Evolutionary conservation across 495 filamentous ascomycete genomes (phyloP).

Genomic region (Tuber aestivum): DNA sequence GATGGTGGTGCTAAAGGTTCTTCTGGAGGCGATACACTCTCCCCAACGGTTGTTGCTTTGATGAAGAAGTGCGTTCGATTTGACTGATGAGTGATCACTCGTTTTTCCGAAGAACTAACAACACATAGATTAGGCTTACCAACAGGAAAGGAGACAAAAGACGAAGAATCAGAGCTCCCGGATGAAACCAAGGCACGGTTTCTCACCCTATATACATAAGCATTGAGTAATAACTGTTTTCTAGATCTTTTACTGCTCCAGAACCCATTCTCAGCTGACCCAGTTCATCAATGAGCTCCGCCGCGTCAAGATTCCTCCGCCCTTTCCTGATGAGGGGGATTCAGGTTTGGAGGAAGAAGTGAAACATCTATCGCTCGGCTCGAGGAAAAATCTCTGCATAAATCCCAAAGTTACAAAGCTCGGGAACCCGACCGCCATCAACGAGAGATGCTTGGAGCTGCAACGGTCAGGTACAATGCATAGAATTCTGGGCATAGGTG

Average conservation of each 20-base stretch:
- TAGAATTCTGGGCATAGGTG: background rate
- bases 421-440: constrained; percentile 72
- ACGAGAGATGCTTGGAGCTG: constrained; percentile 87
- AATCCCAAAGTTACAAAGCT: constrained; percentile 72
- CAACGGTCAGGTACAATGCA: constrained; percentile 62
- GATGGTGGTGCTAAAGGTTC: constrained; percentile 42
- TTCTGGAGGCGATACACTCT: constrained; percentile 47
- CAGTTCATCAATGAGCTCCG: constrained; percentile 90
- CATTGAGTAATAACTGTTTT: constrained; percentile 10
- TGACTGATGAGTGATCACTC: background rate
- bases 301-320: constrained; percentile 69
- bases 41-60: constrained; percentile 58
- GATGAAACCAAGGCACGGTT: constrained; percentile 56
- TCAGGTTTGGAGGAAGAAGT: constrained; percentile 55
- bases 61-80: constrained; percentile 52
- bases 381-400: constrained; percentile 88
- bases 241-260: constrained; percentile 83
- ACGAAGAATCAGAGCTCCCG: constrained; percentile 51
- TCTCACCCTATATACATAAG: constrained; percentile 11
- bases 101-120: constrained; percentile 15
- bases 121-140: constrained; percentile 42
- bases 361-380: constrained; percentile 83
- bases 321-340: constrained; percentile 42
- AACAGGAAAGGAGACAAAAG: constrained; percentile 44
- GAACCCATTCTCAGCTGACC: constrained; percentile 89